These are phyloP conservation scores for Arthrobotrys conoides DNA, from an alignment of 2,329 filamentous ascomycete genomes.

Conservation along the genomic window DNA sequence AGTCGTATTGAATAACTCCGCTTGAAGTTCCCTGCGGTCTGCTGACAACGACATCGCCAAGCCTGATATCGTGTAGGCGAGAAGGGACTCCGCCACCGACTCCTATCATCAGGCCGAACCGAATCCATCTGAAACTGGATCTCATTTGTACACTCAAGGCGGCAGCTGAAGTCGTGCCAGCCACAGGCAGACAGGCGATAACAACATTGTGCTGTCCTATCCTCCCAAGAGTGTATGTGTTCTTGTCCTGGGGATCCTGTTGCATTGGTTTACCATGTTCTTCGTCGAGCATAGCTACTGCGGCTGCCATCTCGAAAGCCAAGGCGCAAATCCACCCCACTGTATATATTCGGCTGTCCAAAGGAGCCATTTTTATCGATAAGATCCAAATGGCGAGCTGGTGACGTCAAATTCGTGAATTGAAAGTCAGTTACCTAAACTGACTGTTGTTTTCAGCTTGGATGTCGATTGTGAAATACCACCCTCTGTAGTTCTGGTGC, in stretches of 20 bases:
- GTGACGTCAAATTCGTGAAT: not conserved
- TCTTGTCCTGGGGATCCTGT: conserved; percentile 61
- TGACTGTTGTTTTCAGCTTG: not conserved
- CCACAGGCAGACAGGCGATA: conserved; percentile 62
- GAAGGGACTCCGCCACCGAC: conserved; percentile 64
- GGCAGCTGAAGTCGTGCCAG: conserved; percentile 62
- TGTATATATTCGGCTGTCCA: conserved; percentile 63
- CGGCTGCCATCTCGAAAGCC: conserved; percentile 64
- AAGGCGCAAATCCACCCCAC: conserved; percentile 66
- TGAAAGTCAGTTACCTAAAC: not conserved
- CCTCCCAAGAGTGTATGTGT: conserved; percentile 63
- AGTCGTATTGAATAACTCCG: conserved; percentile 50
- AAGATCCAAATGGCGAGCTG: not conserved
- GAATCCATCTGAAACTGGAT: conserved; percentile 57
- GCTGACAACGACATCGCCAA: conserved; percentile 61
- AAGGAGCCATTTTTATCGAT: not conserved
- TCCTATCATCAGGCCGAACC: conserved; percentile 64
- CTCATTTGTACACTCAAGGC: conserved; percentile 59
- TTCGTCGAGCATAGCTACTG: conserved; percentile 65
- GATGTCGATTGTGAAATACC: not conserved
- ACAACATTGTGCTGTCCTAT: conserved; percentile 64
- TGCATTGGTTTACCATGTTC: conserved; percentile 61
- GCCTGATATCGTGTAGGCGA: conserved; percentile 62
- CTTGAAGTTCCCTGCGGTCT: conserved; percentile 26
- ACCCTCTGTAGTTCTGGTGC: too few relatives aligned